phyloP scores from a whole-genome alignment of 805 yeast species.

The Nakazawaea populi region DNA sequence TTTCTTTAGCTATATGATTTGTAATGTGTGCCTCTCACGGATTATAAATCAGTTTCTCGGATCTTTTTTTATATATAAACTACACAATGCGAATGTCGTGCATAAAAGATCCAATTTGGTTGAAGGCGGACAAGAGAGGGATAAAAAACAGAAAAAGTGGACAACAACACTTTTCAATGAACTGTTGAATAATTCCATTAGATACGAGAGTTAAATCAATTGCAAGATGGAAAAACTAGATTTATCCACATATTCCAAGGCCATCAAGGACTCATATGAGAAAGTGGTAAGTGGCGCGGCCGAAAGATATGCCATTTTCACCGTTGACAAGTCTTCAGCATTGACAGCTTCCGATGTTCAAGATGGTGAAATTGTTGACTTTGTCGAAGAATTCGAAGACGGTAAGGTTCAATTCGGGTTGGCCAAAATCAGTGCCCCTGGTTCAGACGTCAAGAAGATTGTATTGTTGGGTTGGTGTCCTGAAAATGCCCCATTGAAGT shows the following conservation, averaged over 20 bases:
- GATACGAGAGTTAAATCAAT: not conserved
- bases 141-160: too few species aligned
- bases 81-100: too few species aligned
- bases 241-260: constrained; percentile 64
- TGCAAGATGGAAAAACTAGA: constrained; percentile 48
- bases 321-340: constrained; percentile 55
- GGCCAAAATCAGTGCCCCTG: constrained; percentile 81
- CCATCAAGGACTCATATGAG: constrained; percentile 70
- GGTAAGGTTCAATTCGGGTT: constrained; percentile 88
- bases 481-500: constrained; percentile 81
- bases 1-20: too few species aligned
- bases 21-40: too few species aligned
- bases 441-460: constrained; percentile 83
- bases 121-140: too few species aligned
- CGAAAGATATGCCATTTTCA: constrained; percentile 72
- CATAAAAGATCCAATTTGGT: too few species aligned
- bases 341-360: constrained; percentile 47
- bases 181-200: not conserved
- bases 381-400: constrained; percentile 77
- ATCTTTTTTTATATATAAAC: too few species aligned
- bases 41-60: too few species aligned
- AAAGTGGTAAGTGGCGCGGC: constrained; percentile 69
- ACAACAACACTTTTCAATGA: not conserved
- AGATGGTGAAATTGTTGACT: constrained; percentile 65
- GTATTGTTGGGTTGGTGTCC: constrained; percentile 96